These are phyloP conservation scores for Saprolegnia diclina DNA, from an alignment of 352 stramenopile species.

Conservation along the genomic window DNA sequence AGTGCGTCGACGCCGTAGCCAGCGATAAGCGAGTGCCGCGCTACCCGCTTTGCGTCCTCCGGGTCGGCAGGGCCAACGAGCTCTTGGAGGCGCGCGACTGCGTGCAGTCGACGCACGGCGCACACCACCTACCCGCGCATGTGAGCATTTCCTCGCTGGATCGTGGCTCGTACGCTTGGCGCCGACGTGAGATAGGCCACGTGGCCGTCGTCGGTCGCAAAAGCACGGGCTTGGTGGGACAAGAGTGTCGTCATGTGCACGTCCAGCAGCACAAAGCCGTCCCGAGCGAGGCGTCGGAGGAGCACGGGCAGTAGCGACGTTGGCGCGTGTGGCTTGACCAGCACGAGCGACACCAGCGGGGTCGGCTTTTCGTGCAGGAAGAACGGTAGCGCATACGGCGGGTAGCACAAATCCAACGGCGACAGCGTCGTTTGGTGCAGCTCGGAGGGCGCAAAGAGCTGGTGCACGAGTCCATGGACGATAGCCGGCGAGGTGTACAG, in stretches of 20 bases:
- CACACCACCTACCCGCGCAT: not conserved
- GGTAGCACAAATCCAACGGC: conserved; percentile 1
- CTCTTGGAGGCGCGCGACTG: conserved; percentile 9
- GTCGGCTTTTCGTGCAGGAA: not conserved
- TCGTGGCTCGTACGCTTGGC: not conserved
- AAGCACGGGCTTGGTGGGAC: not conserved
- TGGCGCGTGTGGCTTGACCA: conserved; percentile 8
- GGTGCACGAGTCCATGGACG: not conserved
- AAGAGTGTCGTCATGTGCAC: conserved; percentile 16
- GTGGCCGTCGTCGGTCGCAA: not conserved
- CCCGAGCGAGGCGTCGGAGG: conserved; percentile 7
- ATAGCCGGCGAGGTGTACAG: conserved; percentile 5
- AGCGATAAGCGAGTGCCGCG: conserved; percentile 17
- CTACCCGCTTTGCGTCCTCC: not conserved
- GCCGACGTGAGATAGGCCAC: not conserved
- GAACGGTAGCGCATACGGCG: not conserved
- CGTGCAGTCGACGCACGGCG: not conserved
- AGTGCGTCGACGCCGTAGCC: conserved; percentile 19
- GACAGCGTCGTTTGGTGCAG: not conserved
- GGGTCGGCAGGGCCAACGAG: conserved; percentile 19
- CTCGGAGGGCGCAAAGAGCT: conserved; percentile 1
- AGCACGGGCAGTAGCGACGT: conserved; percentile 2
- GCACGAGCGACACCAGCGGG: not conserved
- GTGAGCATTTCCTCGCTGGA: too few species aligned
- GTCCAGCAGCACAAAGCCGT: not conserved